These are phyloP conservation scores for Hemileccinum impolitum DNA, from an alignment of 768 basidiomycete genomes.

Conservation along the genomic window DNA sequence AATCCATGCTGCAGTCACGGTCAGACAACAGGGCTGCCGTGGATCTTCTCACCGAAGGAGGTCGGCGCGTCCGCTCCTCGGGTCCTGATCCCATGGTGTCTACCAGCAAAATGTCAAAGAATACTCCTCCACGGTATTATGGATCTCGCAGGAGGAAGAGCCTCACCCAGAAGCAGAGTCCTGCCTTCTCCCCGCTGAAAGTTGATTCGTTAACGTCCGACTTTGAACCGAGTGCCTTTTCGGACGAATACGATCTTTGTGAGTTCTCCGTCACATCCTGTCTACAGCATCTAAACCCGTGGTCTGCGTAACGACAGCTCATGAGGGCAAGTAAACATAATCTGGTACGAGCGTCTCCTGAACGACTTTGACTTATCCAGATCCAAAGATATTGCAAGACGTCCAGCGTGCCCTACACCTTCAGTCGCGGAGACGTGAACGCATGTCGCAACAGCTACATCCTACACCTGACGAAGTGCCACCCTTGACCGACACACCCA, in stretches of 20 bases:
- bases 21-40: constrained; percentile 9
- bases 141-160: constrained; percentile 21
- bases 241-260: constrained; percentile 80
- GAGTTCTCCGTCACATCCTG: constrained; percentile 29
- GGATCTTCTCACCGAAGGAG: constrained; percentile 11
- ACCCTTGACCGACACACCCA: constrained; percentile 25
- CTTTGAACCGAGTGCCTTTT: constrained; percentile 47
- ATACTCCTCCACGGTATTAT: constrained; percentile 9
- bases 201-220: constrained; percentile 30
- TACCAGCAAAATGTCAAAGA: constrained; percentile 13
- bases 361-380: constrained; percentile 35
- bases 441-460: constrained; percentile 32
- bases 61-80: constrained; percentile 21
- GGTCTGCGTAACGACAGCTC: constrained; percentile 42
- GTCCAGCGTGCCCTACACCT: constrained; percentile 72
- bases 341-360: constrained; percentile 8
- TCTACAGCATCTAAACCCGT: constrained; percentile 11
- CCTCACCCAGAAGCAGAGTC: constrained; percentile 11
- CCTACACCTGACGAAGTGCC: constrained; percentile 18
- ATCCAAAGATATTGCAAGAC: constrained; percentile 77
- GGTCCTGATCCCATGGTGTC: constrained; percentile 17
- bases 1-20: constrained; percentile 13
- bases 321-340: constrained; percentile 56
- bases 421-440: constrained; percentile 73
- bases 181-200: constrained; percentile 20